Evolutionary conservation across 2,329 filamentous ascomycete species (phyloP).

Genomic region (Phoma herbarum): DNA sequence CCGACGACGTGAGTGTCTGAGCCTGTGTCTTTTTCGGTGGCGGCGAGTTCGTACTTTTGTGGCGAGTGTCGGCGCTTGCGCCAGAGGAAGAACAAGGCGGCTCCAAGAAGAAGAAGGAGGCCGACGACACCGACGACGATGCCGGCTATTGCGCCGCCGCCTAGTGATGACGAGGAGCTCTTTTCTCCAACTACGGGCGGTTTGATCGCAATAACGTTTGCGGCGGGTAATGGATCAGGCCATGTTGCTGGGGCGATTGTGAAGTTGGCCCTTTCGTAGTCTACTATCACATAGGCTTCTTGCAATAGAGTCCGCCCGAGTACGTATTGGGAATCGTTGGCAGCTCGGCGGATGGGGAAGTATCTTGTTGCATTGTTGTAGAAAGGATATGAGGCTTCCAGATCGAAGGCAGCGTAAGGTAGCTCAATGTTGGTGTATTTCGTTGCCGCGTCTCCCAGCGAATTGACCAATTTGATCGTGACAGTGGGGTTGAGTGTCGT

Average conservation of each 20-base stretch:
- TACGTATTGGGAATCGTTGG: conserved; percentile 64
- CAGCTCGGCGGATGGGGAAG: conserved; percentile 70
- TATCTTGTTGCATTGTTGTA: conserved; percentile 70
- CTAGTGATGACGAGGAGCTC: conserved; percentile 23
- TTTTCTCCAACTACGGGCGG: conserved; percentile 18
- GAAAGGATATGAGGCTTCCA: conserved; percentile 60
- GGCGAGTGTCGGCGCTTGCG: conserved; percentile 30
- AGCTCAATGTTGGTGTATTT: conserved; percentile 55
- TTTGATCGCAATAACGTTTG: conserved; percentile 40
- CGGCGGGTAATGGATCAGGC: conserved; percentile 41
- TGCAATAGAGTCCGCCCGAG: conserved; percentile 74
- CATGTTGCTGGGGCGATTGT: conserved; percentile 54
- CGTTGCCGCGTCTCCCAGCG: conserved; percentile 38
- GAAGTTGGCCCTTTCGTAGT: conserved; percentile 58
- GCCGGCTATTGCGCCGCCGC: conserved; percentile 44
- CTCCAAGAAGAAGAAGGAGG: conserved; percentile 30
- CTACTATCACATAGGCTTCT: conserved; percentile 64
- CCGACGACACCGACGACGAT: conserved; percentile 39
- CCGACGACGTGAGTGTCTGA: conserved; percentile 18
- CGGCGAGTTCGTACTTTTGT: conserved; percentile 32
- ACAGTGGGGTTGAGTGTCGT: conserved; percentile 45
- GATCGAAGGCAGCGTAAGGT: conserved; percentile 60
- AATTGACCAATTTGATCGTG: conserved; percentile 50
- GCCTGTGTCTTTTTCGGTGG: conserved; percentile 32
- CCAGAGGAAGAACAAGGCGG: conserved; percentile 34